Evolutionary conservation across 2,329 filamentous ascomycete genomes (phyloP).

Genomic region (Paramyrothecium sp.): DNA sequence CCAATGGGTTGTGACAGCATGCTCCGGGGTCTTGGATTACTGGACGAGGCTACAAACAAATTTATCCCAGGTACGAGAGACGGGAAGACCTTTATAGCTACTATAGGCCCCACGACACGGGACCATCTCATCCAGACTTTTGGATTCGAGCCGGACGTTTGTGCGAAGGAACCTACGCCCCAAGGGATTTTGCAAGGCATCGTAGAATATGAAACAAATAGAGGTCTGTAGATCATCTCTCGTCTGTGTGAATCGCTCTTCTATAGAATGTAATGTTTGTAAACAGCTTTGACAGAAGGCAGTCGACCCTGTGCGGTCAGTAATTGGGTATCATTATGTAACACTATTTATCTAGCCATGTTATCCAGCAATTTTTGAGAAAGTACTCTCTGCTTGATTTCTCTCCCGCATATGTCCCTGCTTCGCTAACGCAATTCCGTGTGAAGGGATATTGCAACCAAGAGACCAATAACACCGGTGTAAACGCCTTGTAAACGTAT

Average conservation of each 20-base stretch:
- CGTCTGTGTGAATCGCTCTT: too few species aligned
- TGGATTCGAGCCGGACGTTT: conserved; percentile 72
- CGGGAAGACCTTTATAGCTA: conserved; percentile 66
- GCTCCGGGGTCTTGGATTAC: conserved; percentile 50
- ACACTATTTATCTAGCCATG: not conserved
- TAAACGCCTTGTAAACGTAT: too few species aligned
- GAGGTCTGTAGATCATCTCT: not conserved
- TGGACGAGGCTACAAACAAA: conserved; percentile 46
- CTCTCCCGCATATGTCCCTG: too few species aligned
- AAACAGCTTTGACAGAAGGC: too few species aligned
- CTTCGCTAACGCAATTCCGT: too few species aligned
- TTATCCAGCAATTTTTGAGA: not conserved
- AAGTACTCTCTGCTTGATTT: not conserved
- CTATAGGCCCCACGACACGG: conserved; percentile 90
- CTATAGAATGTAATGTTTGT: too few species aligned
- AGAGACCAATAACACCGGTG: too few species aligned
- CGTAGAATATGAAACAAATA: conserved; percentile 20
- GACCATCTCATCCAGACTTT: conserved; percentile 68
- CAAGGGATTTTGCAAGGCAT: conserved; percentile 76
- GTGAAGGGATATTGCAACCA: too few species aligned
- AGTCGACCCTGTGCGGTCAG: not conserved
- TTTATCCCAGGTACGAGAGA: conserved; percentile 24
- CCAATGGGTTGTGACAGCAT: conserved; percentile 64
- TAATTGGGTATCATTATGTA: not conserved
- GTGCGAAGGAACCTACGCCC: conserved; percentile 77